These are phyloP conservation scores for Austroboletus eburneus DNA, from an alignment of 768 basidiomycete species.

Conservation along the genomic window DNA sequence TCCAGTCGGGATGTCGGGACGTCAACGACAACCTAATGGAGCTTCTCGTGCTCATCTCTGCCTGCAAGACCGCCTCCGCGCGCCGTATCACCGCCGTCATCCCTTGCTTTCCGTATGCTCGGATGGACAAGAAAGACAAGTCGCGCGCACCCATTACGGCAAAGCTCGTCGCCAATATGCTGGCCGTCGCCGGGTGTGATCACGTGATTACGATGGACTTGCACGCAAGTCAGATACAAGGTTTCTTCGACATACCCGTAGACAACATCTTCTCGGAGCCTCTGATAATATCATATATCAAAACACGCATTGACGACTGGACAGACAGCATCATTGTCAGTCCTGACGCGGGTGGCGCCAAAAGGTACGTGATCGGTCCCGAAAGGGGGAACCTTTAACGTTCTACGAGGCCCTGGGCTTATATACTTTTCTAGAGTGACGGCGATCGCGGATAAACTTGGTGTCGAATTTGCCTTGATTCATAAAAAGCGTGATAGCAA, in stretches of 20 bases:
- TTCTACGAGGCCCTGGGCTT: background rate
- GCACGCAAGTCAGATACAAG: conserved; percentile 96
- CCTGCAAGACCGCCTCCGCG: conserved; percentile 95
- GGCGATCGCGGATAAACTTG: conserved; percentile 91
- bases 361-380: conserved; percentile 63
- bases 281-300: conserved; percentile 91
- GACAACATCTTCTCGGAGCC: conserved; percentile 98
- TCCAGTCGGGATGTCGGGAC: conserved; percentile 86
- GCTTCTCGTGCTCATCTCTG: conserved; percentile 96
- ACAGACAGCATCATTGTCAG: conserved; percentile 87
- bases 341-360: conserved; percentile 98
- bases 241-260: conserved; percentile 98
- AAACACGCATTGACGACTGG: conserved; percentile 82
- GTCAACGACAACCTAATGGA: conserved; percentile 99
- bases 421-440: conserved; percentile 63
- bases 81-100: conserved; percentile 96
- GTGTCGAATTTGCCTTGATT: conserved; percentile 93
- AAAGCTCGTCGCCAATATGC: conserved; percentile 97
- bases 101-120: conserved; percentile 94
- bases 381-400: background rate
- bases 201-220: conserved; percentile 99
- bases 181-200: conserved; percentile 94
- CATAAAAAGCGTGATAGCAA: conserved; percentile 84
- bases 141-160: conserved; percentile 95
- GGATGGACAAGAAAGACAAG: conserved; percentile 99